phyloP scores from a whole-genome alignment of 768 basidiomycete genomes.

The Stropharia rugosoannulata region DNA sequence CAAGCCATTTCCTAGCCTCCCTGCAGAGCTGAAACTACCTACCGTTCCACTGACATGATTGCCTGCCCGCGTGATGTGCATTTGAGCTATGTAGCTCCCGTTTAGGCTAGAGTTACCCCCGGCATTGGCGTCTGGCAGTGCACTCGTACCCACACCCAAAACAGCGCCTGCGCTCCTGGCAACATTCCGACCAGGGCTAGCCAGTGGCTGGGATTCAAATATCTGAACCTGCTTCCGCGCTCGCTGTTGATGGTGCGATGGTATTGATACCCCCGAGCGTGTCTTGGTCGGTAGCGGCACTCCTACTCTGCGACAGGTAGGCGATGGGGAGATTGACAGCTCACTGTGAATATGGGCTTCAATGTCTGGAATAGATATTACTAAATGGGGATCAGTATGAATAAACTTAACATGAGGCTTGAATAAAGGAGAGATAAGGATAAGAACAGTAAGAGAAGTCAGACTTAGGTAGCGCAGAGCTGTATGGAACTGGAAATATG shows the following conservation, averaged over 20 bases:
- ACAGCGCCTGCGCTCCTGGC: conserved; percentile 28
- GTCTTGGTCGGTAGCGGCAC: conserved; percentile 70
- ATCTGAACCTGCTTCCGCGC: conserved; percentile 73
- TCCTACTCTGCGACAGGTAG: conserved; percentile 78
- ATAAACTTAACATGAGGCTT: conserved; percentile 17
- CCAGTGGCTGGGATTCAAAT: conserved; percentile 77
- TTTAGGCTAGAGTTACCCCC: conserved; percentile 39
- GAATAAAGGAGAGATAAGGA: conserved; percentile 24
- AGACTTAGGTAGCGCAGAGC: conserved; percentile 16
- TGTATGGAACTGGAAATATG: conserved; percentile 3
- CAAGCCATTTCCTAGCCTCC: conserved; percentile 38
- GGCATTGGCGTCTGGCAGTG: conserved; percentile 23
- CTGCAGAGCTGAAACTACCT: conserved; percentile 36
- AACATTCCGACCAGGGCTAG: conserved; percentile 48
- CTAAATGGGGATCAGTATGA: conserved; percentile 41
- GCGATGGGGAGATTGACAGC: conserved; percentile 64
- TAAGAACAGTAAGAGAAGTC: conserved; percentile 20
- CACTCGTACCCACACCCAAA: conserved; percentile 28
- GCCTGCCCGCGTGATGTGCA: conserved; percentile 35
- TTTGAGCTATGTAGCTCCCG: conserved; percentile 42
- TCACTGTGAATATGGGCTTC: conserved; percentile 72
- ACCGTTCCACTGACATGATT: conserved; percentile 24
- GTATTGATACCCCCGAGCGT: conserved; percentile 62
- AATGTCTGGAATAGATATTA: conserved; percentile 81
- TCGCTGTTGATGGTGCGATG: conserved; percentile 43